Percentiles rank a stretch among this genome's conserved stretches.
phyloP scores from a whole-genome alignment of 805 yeast genomes.

The Saccharomycopsis fermentans region DNA sequence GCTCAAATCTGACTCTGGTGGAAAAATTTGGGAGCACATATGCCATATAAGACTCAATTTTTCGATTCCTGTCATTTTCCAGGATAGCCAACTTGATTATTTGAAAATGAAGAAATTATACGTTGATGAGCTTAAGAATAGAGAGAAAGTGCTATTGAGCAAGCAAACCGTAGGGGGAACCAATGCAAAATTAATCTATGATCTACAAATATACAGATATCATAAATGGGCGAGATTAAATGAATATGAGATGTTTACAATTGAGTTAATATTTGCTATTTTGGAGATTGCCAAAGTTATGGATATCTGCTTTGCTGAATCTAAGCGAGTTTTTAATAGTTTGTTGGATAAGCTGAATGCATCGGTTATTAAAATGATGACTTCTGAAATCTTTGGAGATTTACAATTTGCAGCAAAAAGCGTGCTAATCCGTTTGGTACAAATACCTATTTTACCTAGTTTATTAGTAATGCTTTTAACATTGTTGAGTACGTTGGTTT shows the following conservation, averaged over 20 bases:
- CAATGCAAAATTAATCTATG: background rate
- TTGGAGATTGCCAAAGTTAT: background rate
- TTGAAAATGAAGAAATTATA: background rate
- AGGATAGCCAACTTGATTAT: background rate
- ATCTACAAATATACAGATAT: background rate
- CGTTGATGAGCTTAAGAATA: background rate
- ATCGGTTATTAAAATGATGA: background rate
- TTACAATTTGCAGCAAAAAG: background rate
- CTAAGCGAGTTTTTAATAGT: background rate
- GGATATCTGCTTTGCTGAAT: background rate
- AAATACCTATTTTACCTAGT: background rate
- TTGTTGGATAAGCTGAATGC: background rate
- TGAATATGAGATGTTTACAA: background rate
- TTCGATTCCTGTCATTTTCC: slow-evolving; percentile 1
- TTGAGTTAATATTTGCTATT: background rate
- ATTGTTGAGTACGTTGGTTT: background rate
- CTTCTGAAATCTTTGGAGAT: background rate
- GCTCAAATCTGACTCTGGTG: background rate
- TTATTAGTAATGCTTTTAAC: background rate
- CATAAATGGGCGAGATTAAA: background rate
- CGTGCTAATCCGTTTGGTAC: background rate
- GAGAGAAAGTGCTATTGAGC: background rate
- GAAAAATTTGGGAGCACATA: background rate
- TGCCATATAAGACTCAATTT: background rate
- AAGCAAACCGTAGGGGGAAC: background rate